These are phyloP conservation scores for Gossypium trilobum DNA, from an alignment of 441 rosid species.

Conservation along the genomic window DNA sequence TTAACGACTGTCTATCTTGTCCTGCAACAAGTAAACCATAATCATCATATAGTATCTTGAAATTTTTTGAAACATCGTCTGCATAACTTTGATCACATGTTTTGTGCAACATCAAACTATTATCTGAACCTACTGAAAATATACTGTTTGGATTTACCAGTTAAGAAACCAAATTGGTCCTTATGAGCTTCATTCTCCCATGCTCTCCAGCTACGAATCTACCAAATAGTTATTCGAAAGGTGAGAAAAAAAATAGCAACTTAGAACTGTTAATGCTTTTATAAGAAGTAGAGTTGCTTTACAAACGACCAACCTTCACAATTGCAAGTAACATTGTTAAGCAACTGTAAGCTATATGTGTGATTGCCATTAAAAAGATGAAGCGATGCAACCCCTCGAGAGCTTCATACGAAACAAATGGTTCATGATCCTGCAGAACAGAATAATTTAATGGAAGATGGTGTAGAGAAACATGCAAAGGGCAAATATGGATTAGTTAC, in stretches of 20 bases:
- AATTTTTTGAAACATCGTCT: not conserved
- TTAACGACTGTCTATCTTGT: slow-evolving; percentile 34
- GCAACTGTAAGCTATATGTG: slow-evolving; percentile 83
- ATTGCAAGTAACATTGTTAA: slow-evolving; percentile 85
- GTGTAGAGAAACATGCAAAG: not conserved
- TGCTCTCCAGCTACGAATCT: slow-evolving; percentile 81
- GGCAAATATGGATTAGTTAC: slow-evolving; percentile 18
- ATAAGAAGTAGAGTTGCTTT: not conserved
- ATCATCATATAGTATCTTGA: not conserved
- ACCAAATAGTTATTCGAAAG: slow-evolving; percentile 19
- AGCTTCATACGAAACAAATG: slow-evolving; percentile 79
- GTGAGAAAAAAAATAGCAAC: slow-evolving; percentile 8
- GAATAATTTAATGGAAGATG: slow-evolving; percentile 5
- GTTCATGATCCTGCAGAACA: slow-evolving; percentile 60
- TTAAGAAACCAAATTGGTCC: slow-evolving; percentile 46
- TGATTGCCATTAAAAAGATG: slow-evolving; percentile 91
- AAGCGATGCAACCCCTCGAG: slow-evolving; percentile 91
- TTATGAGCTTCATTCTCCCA: slow-evolving; percentile 81
- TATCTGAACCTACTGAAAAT: not conserved
- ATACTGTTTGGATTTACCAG: slow-evolving; percentile 37
- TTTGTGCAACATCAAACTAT: slow-evolving; percentile 2
- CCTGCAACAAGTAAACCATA: slow-evolving; percentile 31
- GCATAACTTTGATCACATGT: not conserved
- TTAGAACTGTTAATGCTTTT: not conserved
- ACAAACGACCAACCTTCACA: slow-evolving; percentile 49